Evolutionary conservation across 2,329 filamentous ascomycete species (phyloP).

Genomic region (Colletotrichum euphorbiae): DNA sequence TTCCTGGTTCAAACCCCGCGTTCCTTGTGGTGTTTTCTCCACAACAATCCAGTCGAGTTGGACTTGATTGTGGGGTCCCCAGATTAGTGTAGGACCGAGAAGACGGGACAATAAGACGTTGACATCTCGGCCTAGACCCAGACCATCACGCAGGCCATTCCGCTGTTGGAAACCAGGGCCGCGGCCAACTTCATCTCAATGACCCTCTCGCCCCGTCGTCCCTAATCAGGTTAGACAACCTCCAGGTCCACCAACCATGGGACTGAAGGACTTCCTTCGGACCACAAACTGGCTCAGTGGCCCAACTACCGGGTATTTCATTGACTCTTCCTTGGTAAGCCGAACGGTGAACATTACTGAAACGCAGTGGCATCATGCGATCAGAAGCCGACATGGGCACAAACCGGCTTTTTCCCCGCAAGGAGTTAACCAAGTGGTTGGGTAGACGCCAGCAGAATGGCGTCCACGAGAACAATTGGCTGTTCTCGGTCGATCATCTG

Average conservation of each 20-base stretch:
- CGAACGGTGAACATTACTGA: constrained; percentile 8
- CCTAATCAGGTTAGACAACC: constrained; percentile 15
- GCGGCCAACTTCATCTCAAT: constrained; percentile 16
- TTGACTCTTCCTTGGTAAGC: constrained; percentile 4
- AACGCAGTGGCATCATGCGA: constrained; percentile 27
- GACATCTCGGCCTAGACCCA: background rate
- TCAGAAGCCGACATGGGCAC: background rate
- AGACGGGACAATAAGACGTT: constrained; percentile 15
- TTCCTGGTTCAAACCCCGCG: constrained; percentile 6
- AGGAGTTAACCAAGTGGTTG: constrained; percentile 14
- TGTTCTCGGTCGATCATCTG: constrained; percentile 17
- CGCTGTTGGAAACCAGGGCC: background rate
- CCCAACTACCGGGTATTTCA: background rate
- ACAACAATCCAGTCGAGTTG: background rate
- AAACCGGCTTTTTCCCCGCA: constrained; percentile 20
- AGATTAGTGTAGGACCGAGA: constrained; percentile 18
- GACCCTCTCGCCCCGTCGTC: background rate
- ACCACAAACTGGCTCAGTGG: constrained; percentile 14
- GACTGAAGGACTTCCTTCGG: constrained; percentile 20
- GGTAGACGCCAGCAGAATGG: background rate
- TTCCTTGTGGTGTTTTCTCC: background rate
- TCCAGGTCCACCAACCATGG: constrained; percentile 15
- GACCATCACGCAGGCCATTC: background rate
- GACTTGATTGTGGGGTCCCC: constrained; percentile 11
- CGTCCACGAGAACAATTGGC: background rate